A percentile compares a stretch with the other conserved stretches of the same genome.
These are phyloP conservation scores for Aspergillus sp. DNA, from an alignment of 2,329 filamentous ascomycete species.

Conservation along the genomic window DNA sequence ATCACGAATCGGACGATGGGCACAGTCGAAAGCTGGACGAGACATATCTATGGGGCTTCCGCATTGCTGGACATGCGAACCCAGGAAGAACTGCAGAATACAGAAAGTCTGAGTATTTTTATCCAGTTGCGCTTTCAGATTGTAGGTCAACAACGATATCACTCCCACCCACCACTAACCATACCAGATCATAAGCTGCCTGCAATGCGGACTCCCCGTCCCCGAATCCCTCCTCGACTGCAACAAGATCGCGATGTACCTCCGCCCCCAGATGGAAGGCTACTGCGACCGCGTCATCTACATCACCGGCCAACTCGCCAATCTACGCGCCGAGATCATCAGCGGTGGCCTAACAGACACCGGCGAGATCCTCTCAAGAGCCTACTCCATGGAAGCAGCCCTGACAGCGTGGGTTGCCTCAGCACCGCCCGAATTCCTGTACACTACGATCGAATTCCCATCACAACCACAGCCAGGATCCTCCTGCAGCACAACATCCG, in stretches of 20 bases:
- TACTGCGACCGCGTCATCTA: slow-evolving; percentile 30
- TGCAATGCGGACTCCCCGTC: slow-evolving; percentile 31
- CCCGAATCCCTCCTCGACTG: slow-evolving; percentile 30
- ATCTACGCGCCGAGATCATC: slow-evolving; percentile 35
- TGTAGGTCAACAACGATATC: slow-evolving; percentile 38
- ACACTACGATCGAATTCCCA: slow-evolving; percentile 23
- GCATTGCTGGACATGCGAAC: slow-evolving; percentile 54
- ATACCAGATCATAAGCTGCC: slow-evolving; percentile 35
- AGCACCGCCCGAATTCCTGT: slow-evolving; percentile 26
- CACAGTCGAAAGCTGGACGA: slow-evolving; percentile 53
- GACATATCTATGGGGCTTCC: slow-evolving; percentile 60
- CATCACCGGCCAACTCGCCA: slow-evolving; percentile 29
- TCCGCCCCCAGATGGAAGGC: slow-evolving; percentile 26
- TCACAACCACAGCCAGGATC: slow-evolving; percentile 18
- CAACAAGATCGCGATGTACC: slow-evolving; percentile 27
- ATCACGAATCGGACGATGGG: slow-evolving; percentile 43
- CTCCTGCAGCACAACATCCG: slow-evolving; percentile 4
- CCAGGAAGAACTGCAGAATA: slow-evolving; percentile 34
- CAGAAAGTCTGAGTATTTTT: slow-evolving; percentile 52
- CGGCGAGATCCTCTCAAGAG: slow-evolving; percentile 29
- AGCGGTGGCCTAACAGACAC: slow-evolving; percentile 21
- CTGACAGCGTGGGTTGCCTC: slow-evolving; percentile 31
- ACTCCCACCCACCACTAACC: background rate
- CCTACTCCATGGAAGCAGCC: slow-evolving; percentile 34
- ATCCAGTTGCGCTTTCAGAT: slow-evolving; percentile 59